A percentile compares a stretch with the other conserved stretches of the same genome.
phyloP scores from a whole-genome alignment of 2,329 filamentous ascomycete species.

The Trichoderma cornu-damae region DNA sequence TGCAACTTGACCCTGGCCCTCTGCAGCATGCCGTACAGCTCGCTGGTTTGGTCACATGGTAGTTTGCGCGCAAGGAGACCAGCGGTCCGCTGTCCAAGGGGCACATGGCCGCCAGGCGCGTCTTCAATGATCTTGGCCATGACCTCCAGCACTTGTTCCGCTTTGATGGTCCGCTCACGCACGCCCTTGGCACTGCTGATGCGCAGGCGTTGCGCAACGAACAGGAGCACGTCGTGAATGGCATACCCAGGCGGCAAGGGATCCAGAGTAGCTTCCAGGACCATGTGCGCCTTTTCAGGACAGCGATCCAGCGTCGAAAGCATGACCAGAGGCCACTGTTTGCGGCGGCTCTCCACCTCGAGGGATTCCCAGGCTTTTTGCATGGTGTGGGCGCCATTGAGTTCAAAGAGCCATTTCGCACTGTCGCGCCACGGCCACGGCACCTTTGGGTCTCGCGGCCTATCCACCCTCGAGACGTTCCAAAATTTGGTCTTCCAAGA shows the following conservation, averaged over 20 bases:
- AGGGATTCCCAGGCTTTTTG: conserved; percentile 31
- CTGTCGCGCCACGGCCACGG: conserved; percentile 28
- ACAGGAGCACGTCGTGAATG: conserved; percentile 34
- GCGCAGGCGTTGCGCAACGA: conserved; percentile 27
- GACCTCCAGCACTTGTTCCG: conserved; percentile 30
- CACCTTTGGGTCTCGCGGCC: conserved; percentile 15
- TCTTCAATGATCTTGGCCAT: conserved; percentile 30
- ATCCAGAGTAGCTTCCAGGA: conserved; percentile 38
- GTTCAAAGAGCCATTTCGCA: conserved; percentile 30
- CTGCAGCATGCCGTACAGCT: conserved; percentile 36
- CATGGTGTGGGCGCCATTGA: conserved; percentile 30
- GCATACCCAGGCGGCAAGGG: conserved; percentile 36
- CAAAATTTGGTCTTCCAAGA: conserved; percentile 29
- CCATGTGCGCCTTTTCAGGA: conserved; percentile 30
- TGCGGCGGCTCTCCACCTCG: conserved; percentile 24
- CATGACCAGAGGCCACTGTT: conserved; percentile 34
- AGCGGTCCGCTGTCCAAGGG: conserved; percentile 38
- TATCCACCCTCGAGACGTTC: conserved; percentile 19
- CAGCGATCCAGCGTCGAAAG: conserved; percentile 32
- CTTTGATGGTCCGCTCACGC: conserved; percentile 25
- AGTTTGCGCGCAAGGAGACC: conserved; percentile 31
- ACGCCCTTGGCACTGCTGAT: conserved; percentile 20
- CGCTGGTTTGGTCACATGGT: conserved; percentile 28
- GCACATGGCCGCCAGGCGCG: conserved; percentile 29
- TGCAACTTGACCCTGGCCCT: conserved; percentile 32